Evolutionary conservation across 2,329 filamentous ascomycete genomes (phyloP).

Genomic region (Penicillium corylophilum): DNA sequence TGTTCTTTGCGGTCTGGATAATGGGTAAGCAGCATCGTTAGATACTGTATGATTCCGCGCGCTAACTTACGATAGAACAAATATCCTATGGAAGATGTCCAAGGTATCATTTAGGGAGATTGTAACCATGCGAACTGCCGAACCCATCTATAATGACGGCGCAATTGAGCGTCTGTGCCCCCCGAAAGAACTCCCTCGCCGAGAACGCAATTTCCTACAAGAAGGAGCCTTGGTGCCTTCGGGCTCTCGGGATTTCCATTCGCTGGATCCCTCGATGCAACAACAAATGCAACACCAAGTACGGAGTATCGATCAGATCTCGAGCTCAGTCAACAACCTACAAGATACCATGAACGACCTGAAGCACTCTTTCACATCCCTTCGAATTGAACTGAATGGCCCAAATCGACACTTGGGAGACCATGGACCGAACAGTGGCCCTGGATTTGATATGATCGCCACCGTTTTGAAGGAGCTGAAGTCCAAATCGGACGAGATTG

Average conservation of each 20-base stretch:
- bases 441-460: constrained; percentile 38
- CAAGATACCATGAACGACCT: constrained; percentile 43
- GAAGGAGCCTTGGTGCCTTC: constrained; percentile 28
- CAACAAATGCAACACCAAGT: constrained; percentile 40
- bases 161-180: constrained; percentile 30
- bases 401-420: constrained; percentile 26
- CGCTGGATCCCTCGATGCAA: constrained; percentile 25
- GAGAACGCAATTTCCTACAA: constrained; percentile 16
- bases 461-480: constrained; percentile 41
- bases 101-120: constrained; percentile 42
- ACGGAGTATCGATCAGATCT: constrained; percentile 38
- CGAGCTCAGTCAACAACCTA: constrained; percentile 38
- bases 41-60: not conserved
- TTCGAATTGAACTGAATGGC: constrained; percentile 39
- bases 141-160: constrained; percentile 37
- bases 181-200: constrained; percentile 22
- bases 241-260: constrained; percentile 15
- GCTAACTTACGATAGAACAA: constrained; percentile 26
- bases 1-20: constrained; percentile 35
- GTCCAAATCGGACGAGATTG: constrained; percentile 40
- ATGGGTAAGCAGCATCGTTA: constrained; percentile 31
- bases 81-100: constrained; percentile 42
- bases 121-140: constrained; percentile 40
- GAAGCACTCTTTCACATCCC: constrained; percentile 39
- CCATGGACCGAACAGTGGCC: constrained; percentile 15